Percentiles rank a stretch among this genome's conserved stretches.
Evolutionary conservation across 169 alveolate species (phyloP).

Genomic region (Cyclospora cayetanensis): DNA sequence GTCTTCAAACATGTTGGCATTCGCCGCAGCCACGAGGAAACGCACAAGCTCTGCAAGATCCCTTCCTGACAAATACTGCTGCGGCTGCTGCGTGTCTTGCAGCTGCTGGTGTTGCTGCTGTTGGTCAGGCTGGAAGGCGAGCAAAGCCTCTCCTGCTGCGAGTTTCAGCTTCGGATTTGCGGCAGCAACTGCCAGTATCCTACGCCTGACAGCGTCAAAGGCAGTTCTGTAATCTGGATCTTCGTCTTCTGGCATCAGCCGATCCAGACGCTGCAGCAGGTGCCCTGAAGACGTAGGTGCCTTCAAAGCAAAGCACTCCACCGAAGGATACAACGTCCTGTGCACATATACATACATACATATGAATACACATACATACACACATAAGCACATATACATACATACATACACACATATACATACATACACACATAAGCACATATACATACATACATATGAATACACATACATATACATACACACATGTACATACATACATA

Average conservation of each 20-base stretch:
- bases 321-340: conserved; percentile 46
- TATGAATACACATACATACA: not conserved
- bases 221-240: not conserved
- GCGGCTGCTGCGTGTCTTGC: conserved; percentile 18
- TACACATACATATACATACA: not conserved
- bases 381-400: no score
- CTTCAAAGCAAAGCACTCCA: conserved; percentile 56
- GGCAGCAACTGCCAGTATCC: conserved; percentile 46
- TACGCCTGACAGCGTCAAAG: not conserved
- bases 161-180: conserved; percentile 27
- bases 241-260: conserved; percentile 20
- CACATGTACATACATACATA: not conserved
- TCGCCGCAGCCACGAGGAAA: conserved; percentile 71
- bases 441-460: not conserved
- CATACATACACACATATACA: not conserved
- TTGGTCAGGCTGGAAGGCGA: not conserved
- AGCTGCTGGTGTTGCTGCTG: conserved; percentile 14
- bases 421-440: no score
- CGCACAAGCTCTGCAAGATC: conserved; percentile 63
- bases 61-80: conserved; percentile 51
- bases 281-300: conserved; percentile 62
- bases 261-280: conserved; percentile 69
- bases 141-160: conserved; percentile 33
- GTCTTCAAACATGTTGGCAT: conserved; percentile 67
- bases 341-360: not conserved